Conservation (phyloP, 768 basidiomycete genomes). For the Austroboletus eburneus region DNA sequence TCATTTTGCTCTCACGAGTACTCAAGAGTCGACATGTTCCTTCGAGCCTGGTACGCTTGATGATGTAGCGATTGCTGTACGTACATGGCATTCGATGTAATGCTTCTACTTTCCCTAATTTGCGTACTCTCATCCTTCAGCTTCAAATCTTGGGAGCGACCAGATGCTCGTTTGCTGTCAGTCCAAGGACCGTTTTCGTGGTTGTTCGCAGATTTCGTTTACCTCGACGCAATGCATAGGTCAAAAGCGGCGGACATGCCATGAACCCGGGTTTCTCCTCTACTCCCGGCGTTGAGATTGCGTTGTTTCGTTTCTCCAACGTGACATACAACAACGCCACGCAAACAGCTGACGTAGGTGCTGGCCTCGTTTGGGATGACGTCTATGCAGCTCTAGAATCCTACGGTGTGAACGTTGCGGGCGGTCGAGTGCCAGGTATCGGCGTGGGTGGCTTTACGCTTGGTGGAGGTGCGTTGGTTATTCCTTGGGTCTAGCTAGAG, state of each 20-base stretch:
- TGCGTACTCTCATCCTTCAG: background rate
- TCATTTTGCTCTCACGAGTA: constrained; percentile 33
- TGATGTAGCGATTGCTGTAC: constrained; percentile 49
- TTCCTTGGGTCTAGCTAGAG: background rate
- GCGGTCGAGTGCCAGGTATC: constrained; percentile 49
- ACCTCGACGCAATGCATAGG: constrained; percentile 26
- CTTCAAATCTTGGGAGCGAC: constrained; percentile 37
- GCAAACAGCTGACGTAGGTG: constrained; percentile 37
- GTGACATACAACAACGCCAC: constrained; percentile 34
- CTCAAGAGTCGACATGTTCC: constrained; percentile 44
- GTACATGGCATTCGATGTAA: background rate
- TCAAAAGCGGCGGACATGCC: constrained; percentile 61
- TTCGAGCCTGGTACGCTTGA: constrained; percentile 54
- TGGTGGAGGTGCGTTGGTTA: constrained; percentile 43
- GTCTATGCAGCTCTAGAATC: constrained; percentile 51
- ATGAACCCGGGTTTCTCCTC: constrained; percentile 55
- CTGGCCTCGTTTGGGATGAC: constrained; percentile 58
- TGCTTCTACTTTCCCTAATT: background rate
- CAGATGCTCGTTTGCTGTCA: constrained; percentile 29
- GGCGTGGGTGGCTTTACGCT: constrained; percentile 56
- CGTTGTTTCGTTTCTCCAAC: constrained; percentile 47
- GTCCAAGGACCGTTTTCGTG: background rate
- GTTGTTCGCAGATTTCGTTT: background rate
- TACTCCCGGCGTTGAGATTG: constrained; percentile 51
- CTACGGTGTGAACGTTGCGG: constrained; percentile 50